These are phyloP conservation scores for Atkinsonella hypoxylon DNA, from an alignment of 2,329 filamentous ascomycete genomes.

Conservation along the genomic window DNA sequence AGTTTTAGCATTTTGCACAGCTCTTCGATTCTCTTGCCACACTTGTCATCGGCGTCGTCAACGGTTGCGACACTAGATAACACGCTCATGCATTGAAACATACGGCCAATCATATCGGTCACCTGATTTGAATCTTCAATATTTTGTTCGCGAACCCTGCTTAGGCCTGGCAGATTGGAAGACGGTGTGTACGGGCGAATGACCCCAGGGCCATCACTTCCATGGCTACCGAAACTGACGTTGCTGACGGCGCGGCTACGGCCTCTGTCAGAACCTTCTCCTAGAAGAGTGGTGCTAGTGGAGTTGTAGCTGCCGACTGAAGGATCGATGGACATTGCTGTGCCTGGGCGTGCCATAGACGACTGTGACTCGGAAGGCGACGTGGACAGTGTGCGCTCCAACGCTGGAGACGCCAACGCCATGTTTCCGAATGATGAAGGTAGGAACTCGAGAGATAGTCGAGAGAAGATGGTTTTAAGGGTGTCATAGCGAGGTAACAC, in stretches of 20 bases:
- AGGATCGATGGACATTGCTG: conserved; percentile 63
- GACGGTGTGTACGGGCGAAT: conserved; percentile 41
- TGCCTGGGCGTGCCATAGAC: conserved; percentile 50
- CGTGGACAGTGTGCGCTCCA: conserved; percentile 37
- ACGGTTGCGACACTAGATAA: conserved; percentile 59
- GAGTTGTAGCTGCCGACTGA: conserved; percentile 69
- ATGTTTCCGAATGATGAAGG: conserved; percentile 40
- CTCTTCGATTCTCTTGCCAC: conserved; percentile 68
- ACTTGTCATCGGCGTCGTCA: conserved; percentile 51
- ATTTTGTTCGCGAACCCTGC: conserved; percentile 43
- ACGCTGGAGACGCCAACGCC: conserved; percentile 40
- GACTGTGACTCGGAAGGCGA: conserved; percentile 36
- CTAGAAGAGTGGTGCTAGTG: conserved; percentile 68
- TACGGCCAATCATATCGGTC: conserved; percentile 86
- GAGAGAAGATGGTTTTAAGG: conserved; percentile 80
- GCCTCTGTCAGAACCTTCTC: conserved; percentile 43
- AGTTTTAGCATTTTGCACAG: conserved; percentile 82
- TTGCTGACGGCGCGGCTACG: conserved; percentile 79
- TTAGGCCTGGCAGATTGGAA: conserved; percentile 21
- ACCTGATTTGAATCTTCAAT: conserved; percentile 64
- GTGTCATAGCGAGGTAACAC: conserved; percentile 82
- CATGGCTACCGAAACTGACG: conserved; percentile 53
- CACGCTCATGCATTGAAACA: conserved; percentile 94
- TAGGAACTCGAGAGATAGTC: conserved; percentile 71
- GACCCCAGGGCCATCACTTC: conserved; percentile 26